Conservation (phyloP, 208 protist genomes). For the Balamuthia mandrillaris region DNA sequence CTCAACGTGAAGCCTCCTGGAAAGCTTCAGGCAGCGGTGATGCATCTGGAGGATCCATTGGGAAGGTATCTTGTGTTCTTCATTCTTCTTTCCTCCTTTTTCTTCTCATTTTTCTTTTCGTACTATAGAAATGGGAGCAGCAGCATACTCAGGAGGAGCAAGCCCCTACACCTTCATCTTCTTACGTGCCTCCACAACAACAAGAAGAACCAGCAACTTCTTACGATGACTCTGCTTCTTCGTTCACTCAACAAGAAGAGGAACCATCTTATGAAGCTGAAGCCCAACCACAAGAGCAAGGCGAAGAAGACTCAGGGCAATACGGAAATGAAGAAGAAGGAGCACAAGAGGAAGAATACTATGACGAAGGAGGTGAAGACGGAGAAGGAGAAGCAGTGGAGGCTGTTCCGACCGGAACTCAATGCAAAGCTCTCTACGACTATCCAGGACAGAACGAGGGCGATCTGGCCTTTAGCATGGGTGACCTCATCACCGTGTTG, state of each 20-base stretch:
- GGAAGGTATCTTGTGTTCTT: background rate
- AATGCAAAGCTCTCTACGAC: constrained; percentile 12
- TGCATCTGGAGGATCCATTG: background rate
- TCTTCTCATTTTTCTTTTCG: background rate
- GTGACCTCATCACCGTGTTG: background rate
- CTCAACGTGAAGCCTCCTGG: background rate
- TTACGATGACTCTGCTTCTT: background rate
- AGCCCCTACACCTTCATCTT: background rate
- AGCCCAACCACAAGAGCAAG: background rate
- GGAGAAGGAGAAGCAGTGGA: background rate
- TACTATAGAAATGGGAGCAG: background rate
- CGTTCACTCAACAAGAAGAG: background rate
- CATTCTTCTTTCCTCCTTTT: background rate
- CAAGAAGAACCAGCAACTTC: background rate
- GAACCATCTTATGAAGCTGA: background rate
- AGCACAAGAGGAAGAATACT: background rate
- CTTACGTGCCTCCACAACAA: background rate
- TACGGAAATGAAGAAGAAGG: background rate
- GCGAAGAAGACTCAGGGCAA: background rate
- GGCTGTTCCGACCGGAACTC: background rate
- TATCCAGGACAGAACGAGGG: background rate
- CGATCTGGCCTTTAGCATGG: background rate
- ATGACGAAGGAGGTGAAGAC: background rate
- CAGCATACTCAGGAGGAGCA: background rate
- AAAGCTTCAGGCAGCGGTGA: background rate